Base-by-base conservation (phyloP, 495 filamentous ascomycete genomes). In the Tuber aestivum region DNA sequence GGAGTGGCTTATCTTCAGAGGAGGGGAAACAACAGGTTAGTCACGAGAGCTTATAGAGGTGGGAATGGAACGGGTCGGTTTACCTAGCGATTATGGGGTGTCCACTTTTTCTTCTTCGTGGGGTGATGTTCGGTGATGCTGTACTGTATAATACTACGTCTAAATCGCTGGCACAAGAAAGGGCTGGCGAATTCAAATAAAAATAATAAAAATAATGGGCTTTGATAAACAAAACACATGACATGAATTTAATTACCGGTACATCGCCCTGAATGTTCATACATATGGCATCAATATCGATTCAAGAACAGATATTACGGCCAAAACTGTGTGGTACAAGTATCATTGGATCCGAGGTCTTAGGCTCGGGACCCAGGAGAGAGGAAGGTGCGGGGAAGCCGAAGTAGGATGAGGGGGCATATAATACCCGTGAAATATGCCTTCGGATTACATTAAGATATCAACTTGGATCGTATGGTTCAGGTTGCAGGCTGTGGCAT, bases 41-140 rank as follows among this genome's bases (percentile, higher is more conserved):
- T 71, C 78, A 69, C 35, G 70, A 75, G 72, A 50, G 76, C 72
- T 73, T 79, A 75, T 79, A 79, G 78, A 79, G 70, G 78, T 70
- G 74, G 74, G 38, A 74, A 78, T 20, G 72, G 70, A 72, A 41
- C 42, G 48, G 69, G 69, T 72, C 41, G 38, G 75, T 41, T 70
- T 40, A 72, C 27, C 56, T 18, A 65, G 56, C 27, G 56, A 65
- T 65, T 35, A 65, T 35, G 27, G 56, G 56, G 27, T 65, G 56
- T 65, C 18, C 50, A 32, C 32, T 32, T 56, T 27, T 56, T 56
- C 27, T 65, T 65, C 56, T 65, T 20, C 56, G 56, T 65, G 56
- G 56, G 14, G 56, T 10, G 56, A 65, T 65, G 56, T 65, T 35
- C 27, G 14, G 56, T 10, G 56, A 65, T 65, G 56, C 35, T 35